These are phyloP conservation scores for Coniochaeta prunicola DNA, from an alignment of 2,329 filamentous ascomycete genomes.

Conservation along the genomic window DNA sequence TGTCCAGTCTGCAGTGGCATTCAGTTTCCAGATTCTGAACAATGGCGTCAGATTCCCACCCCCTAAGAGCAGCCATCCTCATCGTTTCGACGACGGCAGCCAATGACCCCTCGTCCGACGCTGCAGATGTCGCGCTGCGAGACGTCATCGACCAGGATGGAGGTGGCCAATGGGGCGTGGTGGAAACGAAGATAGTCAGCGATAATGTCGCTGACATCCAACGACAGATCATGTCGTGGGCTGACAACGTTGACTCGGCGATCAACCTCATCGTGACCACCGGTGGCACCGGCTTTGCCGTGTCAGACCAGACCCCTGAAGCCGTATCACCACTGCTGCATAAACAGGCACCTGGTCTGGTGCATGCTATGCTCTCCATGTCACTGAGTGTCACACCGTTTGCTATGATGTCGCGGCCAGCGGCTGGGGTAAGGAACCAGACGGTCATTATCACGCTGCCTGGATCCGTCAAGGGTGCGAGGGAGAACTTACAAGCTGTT, in stretches of 20 bases:
- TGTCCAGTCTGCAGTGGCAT: neutral
- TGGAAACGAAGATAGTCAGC: constrained; percentile 66
- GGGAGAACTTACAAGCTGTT: constrained; percentile 84
- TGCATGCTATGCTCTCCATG: constrained; percentile 89
- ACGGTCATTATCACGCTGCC: constrained; percentile 84
- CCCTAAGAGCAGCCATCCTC: constrained; percentile 69
- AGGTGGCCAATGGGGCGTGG: constrained; percentile 63
- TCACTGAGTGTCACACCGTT: constrained; percentile 87
- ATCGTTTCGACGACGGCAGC: constrained; percentile 88
- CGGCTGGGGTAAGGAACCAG: constrained; percentile 77
- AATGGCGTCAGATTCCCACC: constrained; percentile 26
- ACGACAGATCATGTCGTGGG: constrained; percentile 62
- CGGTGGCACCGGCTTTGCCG: constrained; percentile 88
- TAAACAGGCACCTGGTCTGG: constrained; percentile 78
- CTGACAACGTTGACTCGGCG: constrained; percentile 59
- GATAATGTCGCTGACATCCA: constrained; percentile 74
- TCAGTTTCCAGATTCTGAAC: neutral
- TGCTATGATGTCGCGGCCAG: constrained; percentile 92
- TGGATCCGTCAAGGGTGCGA: constrained; percentile 90
- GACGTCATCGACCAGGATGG: constrained; percentile 63
- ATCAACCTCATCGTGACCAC: constrained; percentile 80
- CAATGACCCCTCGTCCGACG: constrained; percentile 71
- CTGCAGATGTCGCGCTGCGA: constrained; percentile 58
- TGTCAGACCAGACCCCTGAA: constrained; percentile 83
- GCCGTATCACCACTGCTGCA: constrained; percentile 74